phyloP scores from a whole-genome alignment of 305 asterid species.

The Fraxinus dipetala region DNA sequence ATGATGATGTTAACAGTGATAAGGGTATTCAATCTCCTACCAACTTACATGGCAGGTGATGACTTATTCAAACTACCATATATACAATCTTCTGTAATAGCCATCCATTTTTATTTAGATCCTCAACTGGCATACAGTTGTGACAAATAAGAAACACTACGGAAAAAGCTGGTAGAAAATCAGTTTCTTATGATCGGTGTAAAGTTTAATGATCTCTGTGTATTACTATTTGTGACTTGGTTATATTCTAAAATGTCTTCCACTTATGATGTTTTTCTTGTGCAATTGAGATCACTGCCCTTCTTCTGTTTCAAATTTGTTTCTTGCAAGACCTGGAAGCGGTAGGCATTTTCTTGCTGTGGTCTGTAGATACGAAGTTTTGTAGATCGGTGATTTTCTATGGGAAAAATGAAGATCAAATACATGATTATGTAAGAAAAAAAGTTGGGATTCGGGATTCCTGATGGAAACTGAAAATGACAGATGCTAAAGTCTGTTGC shows the following conservation, averaged over 20 bases:
- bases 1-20: constrained; percentile 71
- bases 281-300: background rate
- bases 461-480: background rate
- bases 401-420: background rate
- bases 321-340: background rate
- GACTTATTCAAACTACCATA: constrained; percentile 1
- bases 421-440: background rate
- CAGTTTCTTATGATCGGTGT: constrained; percentile 37
- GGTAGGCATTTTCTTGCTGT: background rate
- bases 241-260: constrained; percentile 25
- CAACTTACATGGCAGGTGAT: constrained; percentile 72
- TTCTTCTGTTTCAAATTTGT: background rate
- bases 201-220: constrained; percentile 44
- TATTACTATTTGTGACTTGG: constrained; percentile 33
- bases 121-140: constrained; percentile 26
- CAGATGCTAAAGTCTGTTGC: background rate
- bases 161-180: constrained; percentile 28
- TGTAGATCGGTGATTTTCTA: background rate
- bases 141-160: constrained; percentile 21
- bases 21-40: constrained; percentile 69
- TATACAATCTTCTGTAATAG: constrained; percentile 12
- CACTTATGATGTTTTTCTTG: constrained; percentile 5
- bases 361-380: background rate
- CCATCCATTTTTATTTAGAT: constrained; percentile 18
- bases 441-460: background rate